Percentiles rank a stretch among this genome's conserved stretches.
Conservation (phyloP, 139 green algal genomes). For the Nannochloris sp. region DNA sequence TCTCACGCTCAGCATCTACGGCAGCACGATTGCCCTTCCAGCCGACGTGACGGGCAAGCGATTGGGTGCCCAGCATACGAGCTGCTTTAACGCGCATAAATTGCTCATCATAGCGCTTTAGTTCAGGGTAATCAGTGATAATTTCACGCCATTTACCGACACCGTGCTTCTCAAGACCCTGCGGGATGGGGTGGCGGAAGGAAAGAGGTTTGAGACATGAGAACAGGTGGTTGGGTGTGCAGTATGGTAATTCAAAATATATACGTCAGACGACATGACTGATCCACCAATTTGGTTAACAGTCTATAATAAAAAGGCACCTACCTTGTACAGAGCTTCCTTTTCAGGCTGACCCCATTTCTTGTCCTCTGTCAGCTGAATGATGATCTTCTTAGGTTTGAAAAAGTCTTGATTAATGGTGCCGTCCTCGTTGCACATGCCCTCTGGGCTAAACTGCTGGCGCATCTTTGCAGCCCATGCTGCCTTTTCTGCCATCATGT, state of each 20-base stretch:
- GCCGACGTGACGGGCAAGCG: conserved; percentile 49
- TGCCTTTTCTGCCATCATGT: conserved; percentile 2
- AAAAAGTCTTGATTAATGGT: conserved; percentile 75
- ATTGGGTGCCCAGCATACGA: conserved; percentile 65
- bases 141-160: conserved; percentile 67
- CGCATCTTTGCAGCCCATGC: conserved; percentile 53
- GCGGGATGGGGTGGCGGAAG: neutral
- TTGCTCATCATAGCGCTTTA: conserved; percentile 31
- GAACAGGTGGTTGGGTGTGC: neutral
- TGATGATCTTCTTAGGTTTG: conserved; percentile 51
- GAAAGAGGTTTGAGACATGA: too few relatives aligned
- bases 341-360: conserved; percentile 55
- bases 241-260: neutral
- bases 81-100: conserved; percentile 53
- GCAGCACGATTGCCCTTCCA: conserved; percentile 43
- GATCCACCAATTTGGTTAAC: too few relatives aligned
- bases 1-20: conserved; percentile 50
- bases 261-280: too few relatives aligned
- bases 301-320: too few relatives aligned
- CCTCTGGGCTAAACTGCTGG: conserved; percentile 45
- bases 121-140: conserved; percentile 21
- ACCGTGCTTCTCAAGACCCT: conserved; percentile 61
- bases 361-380: conserved; percentile 40
- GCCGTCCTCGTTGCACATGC: conserved; percentile 55
- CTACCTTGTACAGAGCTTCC: conserved; percentile 47